phyloP scores from a whole-genome alignment of 768 basidiomycete species.

The Ramaria sp. region DNA sequence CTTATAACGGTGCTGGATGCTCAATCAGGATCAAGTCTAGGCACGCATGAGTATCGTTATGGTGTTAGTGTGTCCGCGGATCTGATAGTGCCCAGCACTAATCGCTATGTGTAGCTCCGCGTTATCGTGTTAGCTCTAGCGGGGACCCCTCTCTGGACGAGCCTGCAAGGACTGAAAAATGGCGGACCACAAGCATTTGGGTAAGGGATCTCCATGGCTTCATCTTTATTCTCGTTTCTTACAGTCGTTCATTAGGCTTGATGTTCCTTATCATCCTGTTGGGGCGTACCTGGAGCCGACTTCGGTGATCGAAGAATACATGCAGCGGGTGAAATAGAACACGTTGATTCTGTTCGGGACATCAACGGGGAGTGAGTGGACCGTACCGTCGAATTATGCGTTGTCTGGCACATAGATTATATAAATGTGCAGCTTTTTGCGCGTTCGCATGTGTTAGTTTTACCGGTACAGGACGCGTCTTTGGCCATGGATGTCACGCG shows the following conservation, averaged over 20 bases:
- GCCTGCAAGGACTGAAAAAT: slow-evolving; percentile 34
- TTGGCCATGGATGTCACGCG: no score
- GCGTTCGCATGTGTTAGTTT: no score
- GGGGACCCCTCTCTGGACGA: slow-evolving; percentile 47
- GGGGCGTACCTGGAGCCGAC: not conserved
- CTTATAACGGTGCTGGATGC: slow-evolving; percentile 54
- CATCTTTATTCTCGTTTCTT: not conserved
- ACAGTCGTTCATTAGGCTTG: not conserved
- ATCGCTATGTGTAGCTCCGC: slow-evolving; percentile 21
- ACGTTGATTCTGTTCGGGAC: no score
- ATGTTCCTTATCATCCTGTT: not conserved
- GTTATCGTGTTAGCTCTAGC: slow-evolving; percentile 40
- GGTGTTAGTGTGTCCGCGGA: slow-evolving; percentile 20
- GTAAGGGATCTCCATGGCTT: slow-evolving; percentile 15
- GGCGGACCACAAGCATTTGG: slow-evolving; percentile 48
- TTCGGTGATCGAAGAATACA: not conserved
- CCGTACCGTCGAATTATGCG: no score
- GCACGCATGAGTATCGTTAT: slow-evolving; percentile 53
- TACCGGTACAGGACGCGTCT: no score
- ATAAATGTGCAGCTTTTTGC: no score
- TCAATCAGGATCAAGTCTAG: slow-evolving; percentile 48
- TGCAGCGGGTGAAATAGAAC: not conserved
- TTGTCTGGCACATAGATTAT: no score
- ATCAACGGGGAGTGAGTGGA: no score
- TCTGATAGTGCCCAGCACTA: not conserved